Conservation (phyloP, 2,329 filamentous ascomycete species). For the Nemania sp. region DNA sequence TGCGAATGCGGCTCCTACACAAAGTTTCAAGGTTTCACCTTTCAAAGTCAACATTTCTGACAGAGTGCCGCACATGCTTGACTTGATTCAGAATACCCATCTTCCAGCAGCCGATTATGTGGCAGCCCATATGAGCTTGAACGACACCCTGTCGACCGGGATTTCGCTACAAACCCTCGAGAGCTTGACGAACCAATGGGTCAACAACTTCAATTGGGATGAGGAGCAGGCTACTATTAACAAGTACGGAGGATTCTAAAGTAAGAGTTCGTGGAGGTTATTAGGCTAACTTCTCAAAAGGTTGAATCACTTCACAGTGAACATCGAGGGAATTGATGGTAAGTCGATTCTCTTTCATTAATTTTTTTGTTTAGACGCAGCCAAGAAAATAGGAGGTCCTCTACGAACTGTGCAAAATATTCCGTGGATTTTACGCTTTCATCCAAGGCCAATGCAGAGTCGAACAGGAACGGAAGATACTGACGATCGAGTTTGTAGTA, state of each 20-base stretch:
- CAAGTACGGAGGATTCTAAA: background rate
- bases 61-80: conserved; percentile 13
- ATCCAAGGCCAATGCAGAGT: background rate
- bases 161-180: conserved; percentile 12
- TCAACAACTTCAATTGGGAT: conserved; percentile 7
- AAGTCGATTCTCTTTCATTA: background rate
- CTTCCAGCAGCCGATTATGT: conserved; percentile 5
- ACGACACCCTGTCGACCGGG: conserved; percentile 8
- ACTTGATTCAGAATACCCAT: conserved; percentile 6
- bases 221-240: conserved; percentile 13
- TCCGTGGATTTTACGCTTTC: background rate
- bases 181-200: conserved; percentile 1
- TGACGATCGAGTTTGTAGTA: conserved; percentile 2
- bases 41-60: conserved; percentile 10
- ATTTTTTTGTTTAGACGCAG: background rate
- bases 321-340: conserved; percentile 12
- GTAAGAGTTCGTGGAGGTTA: background rate
- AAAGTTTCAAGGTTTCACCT: background rate
- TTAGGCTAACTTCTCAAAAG: no score
- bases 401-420: background rate
- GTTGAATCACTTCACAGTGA: conserved; percentile 11
- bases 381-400: background rate
- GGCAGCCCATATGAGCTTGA: conserved; percentile 3
- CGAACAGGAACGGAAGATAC: background rate
- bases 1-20: background rate